Base-by-base conservation (phyloP, 768 basidiomycete species). In the Suillus paluster region DNA sequence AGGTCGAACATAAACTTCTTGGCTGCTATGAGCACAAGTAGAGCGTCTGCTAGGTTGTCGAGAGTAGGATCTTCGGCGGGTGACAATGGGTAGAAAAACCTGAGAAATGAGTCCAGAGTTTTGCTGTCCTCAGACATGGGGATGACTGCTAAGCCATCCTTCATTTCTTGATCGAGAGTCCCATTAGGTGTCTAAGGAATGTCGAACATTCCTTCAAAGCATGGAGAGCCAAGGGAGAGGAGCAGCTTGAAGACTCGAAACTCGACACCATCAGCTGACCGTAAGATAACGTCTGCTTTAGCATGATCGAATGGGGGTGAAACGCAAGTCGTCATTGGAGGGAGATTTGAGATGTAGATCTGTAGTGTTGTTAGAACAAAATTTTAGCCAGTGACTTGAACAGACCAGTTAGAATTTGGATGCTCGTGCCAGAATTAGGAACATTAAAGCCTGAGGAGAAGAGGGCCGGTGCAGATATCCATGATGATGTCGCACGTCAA, bases 161-260 rank as follows among this genome's bases (percentile, higher is more conserved):
- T 66, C 12, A 30, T 41, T 14, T 66, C 69, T 48, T 59, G 64
- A 5, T 57, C 61, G 5, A 44, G 50, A 19, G n/a, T 36, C 48
- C 63, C 27, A 15, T 54, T 17, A n/a, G 73, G 62, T 38, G 10
- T 23, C 38, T 78, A 72, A 3, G 73, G 72, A 9, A 74, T 57
- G n/a, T 61, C 42, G 52, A 79, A 74, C 58, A 80, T 68, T 23
- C 66, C 61, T 34, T 70, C 64, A 61, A 78, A 81, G 63, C 74
- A 68, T 0, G 74, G 68, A 12, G 78, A 79, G 0, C 77, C 68
- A 19, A 76, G 68, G 14, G 70, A 67, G 21, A 78, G 73, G 44
- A 78, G 70, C 6, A 68, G 61, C 19, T 67, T 76, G 64, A 77
- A 75, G 14, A 75, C 57, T 11, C 65, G 68, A 52, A 78, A 68